A percentile compares a stretch with the other conserved stretches of the same genome.
phyloP scores from a whole-genome alignment of 2,329 filamentous ascomycete species.

The Blumeriella jaapii region DNA sequence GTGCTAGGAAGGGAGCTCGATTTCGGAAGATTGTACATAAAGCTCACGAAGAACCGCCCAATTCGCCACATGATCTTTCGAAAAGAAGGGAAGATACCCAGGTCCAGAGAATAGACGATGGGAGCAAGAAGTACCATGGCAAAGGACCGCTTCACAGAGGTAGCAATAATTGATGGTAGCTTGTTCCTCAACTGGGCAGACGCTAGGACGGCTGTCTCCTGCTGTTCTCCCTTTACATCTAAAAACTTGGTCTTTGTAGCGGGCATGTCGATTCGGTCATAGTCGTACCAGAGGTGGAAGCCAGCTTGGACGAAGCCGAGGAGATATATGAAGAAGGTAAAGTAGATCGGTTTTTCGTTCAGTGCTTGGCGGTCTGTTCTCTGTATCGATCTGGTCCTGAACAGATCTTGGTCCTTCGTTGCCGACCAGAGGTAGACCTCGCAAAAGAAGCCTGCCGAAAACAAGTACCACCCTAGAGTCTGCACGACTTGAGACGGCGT shows the following conservation, averaged over 20 bases:
- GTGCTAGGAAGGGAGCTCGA: conserved; percentile 50
- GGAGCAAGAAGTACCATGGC: conserved; percentile 32
- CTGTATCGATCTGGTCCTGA: conserved; percentile 60
- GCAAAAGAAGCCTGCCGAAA: conserved; percentile 70
- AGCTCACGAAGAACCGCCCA: conserved; percentile 57
- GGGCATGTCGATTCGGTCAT: conserved; percentile 45
- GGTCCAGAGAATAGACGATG: conserved; percentile 31
- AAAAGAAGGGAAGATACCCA: conserved; percentile 52
- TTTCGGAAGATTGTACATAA: conserved; percentile 65
- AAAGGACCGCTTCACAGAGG: conserved; percentile 25
- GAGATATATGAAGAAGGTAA: conserved; percentile 57
- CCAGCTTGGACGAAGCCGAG: conserved; percentile 60
- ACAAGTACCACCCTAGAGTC: conserved; percentile 63
- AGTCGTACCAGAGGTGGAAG: conserved; percentile 60
- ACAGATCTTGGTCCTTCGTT: conserved; percentile 47
- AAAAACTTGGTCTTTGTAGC: conserved; percentile 27
- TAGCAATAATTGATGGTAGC: conserved; percentile 27
- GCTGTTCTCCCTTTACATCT: conserved; percentile 27
- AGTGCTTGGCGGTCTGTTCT: conserved; percentile 61
- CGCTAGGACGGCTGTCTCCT: conserved; percentile 29
- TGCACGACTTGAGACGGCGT: conserved; percentile 50
- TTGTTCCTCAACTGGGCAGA: conserved; percentile 29
- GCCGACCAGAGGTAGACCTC: conserved; percentile 70
- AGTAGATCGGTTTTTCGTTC: conserved; percentile 78
- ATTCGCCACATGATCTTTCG: conserved; percentile 55